phyloP scores from a whole-genome alignment of 2,329 filamentous ascomycete genomes.

The Phialophora tarda region DNA sequence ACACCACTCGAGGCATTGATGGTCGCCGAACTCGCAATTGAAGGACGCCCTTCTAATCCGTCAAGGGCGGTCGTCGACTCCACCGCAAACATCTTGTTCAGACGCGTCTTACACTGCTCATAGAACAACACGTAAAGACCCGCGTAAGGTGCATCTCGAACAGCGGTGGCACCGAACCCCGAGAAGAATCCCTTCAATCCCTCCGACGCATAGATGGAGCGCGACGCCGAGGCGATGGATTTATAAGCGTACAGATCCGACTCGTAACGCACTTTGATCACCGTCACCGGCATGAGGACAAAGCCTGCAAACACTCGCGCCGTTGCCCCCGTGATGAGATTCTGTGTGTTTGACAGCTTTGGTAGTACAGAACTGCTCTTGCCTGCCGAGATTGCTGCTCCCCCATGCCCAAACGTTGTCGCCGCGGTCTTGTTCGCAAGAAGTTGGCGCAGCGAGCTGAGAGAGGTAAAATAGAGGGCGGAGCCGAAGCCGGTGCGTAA shows the following conservation, averaged over 20 bases:
- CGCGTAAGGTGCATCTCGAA: constrained; percentile 94
- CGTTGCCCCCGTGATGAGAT: constrained; percentile 81
- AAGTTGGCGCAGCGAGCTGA: constrained; percentile 81
- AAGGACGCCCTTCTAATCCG: constrained; percentile 13
- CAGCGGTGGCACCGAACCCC: constrained; percentile 90
- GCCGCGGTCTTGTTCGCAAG: constrained; percentile 48
- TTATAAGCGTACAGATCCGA: constrained; percentile 83
- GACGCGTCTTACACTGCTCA: constrained; percentile 75
- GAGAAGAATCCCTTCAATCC: constrained; percentile 87
- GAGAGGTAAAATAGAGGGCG: constrained; percentile 88
- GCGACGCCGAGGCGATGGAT: constrained; percentile 72
- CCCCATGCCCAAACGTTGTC: constrained; percentile 39
- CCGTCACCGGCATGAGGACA: constrained; percentile 91
- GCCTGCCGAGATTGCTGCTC: constrained; percentile 1
- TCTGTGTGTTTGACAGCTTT: constrained; percentile 80
- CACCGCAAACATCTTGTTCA: constrained; percentile 49
- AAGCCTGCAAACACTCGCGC: constrained; percentile 88
- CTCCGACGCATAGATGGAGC: constrained; percentile 74
- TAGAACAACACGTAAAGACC: constrained; percentile 95
- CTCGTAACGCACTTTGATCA: constrained; percentile 96
- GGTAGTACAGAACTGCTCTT: constrained; percentile 68
- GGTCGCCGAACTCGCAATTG: constrained; percentile 57
- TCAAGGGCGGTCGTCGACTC: not conserved
- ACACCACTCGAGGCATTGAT: constrained; percentile 88
- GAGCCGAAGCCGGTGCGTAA: constrained; percentile 90